Conservation (phyloP, 371 early-diverging fungal species). For the Cladochytrium tenue region DNA sequence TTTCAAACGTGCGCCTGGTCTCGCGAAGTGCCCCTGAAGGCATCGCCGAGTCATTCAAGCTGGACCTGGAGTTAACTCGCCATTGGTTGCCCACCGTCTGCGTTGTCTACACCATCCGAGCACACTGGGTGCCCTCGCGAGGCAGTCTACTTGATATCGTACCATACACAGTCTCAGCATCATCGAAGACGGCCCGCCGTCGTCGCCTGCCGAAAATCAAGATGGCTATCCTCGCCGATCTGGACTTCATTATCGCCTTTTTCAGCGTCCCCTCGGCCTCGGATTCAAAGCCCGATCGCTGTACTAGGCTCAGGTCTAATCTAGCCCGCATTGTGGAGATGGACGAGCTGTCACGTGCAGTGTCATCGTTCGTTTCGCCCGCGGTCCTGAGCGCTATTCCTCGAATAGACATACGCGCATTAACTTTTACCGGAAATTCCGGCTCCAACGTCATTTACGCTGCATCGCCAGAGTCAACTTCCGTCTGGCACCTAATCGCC, state of each 20-base stretch:
- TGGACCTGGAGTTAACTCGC: conserved; percentile 65
- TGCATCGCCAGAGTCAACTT: conserved; percentile 12
- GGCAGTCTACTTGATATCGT: not conserved
- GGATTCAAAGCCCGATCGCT: conserved; percentile 55
- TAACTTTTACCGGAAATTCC: not conserved
- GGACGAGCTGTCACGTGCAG: conserved; percentile 64
- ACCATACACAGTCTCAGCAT: not conserved
- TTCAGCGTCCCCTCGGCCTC: conserved; percentile 45
- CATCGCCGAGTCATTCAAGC: conserved; percentile 42
- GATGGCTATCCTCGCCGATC: conserved; percentile 65
- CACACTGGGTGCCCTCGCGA: not conserved
- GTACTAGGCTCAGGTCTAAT: conserved; percentile 57
- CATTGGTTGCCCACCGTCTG: conserved; percentile 86
- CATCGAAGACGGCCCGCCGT: not conserved
- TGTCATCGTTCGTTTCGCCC: conserved; percentile 36
- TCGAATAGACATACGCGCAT: conserved; percentile 2
- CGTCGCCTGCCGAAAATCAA: conserved; percentile 44
- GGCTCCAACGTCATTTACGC: not conserved
- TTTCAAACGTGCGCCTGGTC: not conserved
- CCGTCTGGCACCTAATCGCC: conserved; percentile 37
- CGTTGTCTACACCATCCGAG: conserved; percentile 68
- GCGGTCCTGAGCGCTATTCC: conserved; percentile 19
- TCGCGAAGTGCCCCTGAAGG: too few relatives aligned
- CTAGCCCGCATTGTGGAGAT: conserved; percentile 58
- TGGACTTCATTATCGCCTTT: conserved; percentile 60